A percentile compares a stretch with the other conserved stretches of the same genome.
Conservation (phyloP, 2,329 filamentous ascomycete species). For the Paecilomyces dactylethromorphus region DNA sequence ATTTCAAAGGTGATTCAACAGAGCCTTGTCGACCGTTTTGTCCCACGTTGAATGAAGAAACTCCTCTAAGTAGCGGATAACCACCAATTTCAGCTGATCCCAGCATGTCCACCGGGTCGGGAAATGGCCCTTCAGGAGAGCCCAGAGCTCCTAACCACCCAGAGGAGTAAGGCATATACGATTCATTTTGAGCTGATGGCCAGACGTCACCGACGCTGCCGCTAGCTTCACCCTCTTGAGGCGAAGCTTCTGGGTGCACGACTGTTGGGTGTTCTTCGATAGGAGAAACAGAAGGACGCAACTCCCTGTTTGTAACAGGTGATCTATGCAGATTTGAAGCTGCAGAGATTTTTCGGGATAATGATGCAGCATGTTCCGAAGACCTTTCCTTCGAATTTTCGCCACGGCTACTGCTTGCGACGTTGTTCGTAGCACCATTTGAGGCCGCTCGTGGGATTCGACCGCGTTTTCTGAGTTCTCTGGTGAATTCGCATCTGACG, state of each 20-base stretch:
- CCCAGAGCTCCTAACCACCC: conserved; percentile 6
- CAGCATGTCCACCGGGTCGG: conserved; percentile 7
- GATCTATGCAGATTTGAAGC: conserved; percentile 18
- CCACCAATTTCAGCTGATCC: conserved; percentile 4
- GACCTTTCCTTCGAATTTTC: conserved; percentile 3
- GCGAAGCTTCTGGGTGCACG: conserved; percentile 12
- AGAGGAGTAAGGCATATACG: conserved; percentile 4
- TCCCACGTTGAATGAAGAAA: neutral
- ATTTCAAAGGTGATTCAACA: conserved; percentile 49
- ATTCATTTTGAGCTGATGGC: conserved; percentile 8
- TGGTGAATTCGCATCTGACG: conserved; percentile 70
- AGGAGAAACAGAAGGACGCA: conserved; percentile 14
- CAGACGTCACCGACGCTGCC: conserved; percentile 5
- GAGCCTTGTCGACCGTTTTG: neutral
- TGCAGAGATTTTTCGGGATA: conserved; percentile 16
- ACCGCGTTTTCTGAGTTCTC: conserved; percentile 88
- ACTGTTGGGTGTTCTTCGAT: conserved; percentile 20
- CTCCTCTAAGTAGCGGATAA: conserved; percentile 35
- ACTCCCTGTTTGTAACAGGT: conserved; percentile 21
- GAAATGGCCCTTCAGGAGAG: conserved; percentile 5
- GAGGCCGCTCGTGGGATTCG: conserved; percentile 69
- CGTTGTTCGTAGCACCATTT: neutral
- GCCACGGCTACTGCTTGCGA: conserved; percentile 3
- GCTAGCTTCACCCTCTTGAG: conserved; percentile 9
- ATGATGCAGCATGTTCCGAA: conserved; percentile 7